Base-by-base conservation (phyloP, 345 rosid genomes). In the Trapa incisa region DNA sequence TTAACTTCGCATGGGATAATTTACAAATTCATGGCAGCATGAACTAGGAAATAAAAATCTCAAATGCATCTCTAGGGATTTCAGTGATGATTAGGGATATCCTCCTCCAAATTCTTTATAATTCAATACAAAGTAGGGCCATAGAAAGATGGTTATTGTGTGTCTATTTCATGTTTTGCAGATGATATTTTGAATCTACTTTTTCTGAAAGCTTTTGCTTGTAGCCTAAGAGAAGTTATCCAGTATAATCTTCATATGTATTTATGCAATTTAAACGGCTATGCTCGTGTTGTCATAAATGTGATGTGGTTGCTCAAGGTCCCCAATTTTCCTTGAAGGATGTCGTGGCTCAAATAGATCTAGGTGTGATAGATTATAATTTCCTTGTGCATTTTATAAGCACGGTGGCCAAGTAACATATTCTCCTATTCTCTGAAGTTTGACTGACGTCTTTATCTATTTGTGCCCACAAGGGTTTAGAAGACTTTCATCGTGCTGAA, bases 241-340 rank as follows among this genome's bases (percentile, higher is more conserved):
- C 5, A 8, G 29, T 47, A 65, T 65, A 8, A 42, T 42, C 50
- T 42, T 52, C 63, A 35, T 58, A 50, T 58, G 2, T 29, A 36
- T 58, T 58, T 33, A 0, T 38, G 67, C 38, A 50, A 35, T 71
- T 61, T 73, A 91, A 97, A 94, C 76, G 99, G 99, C 61, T 91
- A 97, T 75, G 82, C 89, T 61, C 86, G 88, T 65, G 79, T 89
- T 76, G 85, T 94, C 67, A 86, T 86, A 65, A 94, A 94, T 54
- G 99, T 42, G 84, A 94, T 72, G 78, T 94, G 69, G 86, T 91
- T 22, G 89, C 96, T 63, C 89, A 86, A 78, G 96, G 97, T 62
- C 89, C 99, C 65, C 99, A 94, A 68, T 94, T 94, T 76, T 91
- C 97, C 1, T 71, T 94, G 75, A 91, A 71, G 76, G 99, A 94